Evolutionary conservation across 169 alveolate species (phyloP), one percentile per base, ranked within the genome.

Genomic region (Plasmodium reichenowi): DNA sequence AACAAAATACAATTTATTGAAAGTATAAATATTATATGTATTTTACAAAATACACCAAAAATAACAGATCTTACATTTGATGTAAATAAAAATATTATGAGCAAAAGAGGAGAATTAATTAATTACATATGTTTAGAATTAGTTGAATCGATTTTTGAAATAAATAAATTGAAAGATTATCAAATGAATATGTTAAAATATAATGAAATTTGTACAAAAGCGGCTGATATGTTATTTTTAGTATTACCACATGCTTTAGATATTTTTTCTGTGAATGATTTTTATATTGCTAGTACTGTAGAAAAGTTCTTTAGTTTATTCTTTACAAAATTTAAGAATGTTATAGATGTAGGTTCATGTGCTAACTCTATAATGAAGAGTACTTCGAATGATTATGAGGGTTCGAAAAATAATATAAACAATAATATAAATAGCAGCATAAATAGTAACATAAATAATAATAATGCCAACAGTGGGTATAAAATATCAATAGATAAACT

Each of bases 1-100:
- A 83, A 83, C 52, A 83, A 83, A 83, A 83, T 83, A 4, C 91
- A 83, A 15, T 83, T 83, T 60, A 67, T 83, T 62, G 91, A 83
- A 83, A 83, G 24, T 66, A 58, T 83, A 13, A 83, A 83, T 3
- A 56, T 83, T n/a, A 43, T 68, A 9, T 66, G 56, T 68, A 38
- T 83, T 7, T n/a, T 83, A 5, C 67, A 83, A 56, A 66, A 70
- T 68, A 17, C 32, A 10, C 80, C 80, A 0, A 83, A 83, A 83
- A 70, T 68, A 32, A 10, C 58, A 4, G 91, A 83, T 38, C 15
- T 67, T 2, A 54, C 91, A 0, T 83, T 67, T 48, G 85, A 83
- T 3, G 20, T 62, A 72, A 83, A 83, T 29, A 59, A 83, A 68
- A 83, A 83, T 17, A 68, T 83, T 83, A 52, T 83, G 73, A 6